Evolutionary conservation across 2,329 filamentous ascomycete genomes (phyloP), one percentile per base, ranked within the genome.

Genomic region (Lomentospora prolificans): DNA sequence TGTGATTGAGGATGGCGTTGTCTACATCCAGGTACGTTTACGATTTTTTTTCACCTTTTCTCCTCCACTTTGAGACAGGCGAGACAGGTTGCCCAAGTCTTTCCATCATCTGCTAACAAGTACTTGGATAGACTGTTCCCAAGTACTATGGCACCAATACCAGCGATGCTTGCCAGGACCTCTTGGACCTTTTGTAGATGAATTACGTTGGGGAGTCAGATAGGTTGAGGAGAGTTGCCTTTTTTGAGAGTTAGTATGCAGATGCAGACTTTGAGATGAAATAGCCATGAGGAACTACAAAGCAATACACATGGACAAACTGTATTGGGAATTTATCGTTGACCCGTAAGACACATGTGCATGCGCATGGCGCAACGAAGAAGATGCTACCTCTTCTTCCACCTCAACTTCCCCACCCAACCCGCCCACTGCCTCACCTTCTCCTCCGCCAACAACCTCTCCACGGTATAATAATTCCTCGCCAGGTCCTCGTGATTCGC

Each of bases 11-110:
- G 72, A 74, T 39, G 77, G 76, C 1, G 64, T 72, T 28, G 63
- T 80, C 22, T 77, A 75, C 57, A 62, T 82, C n/a, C 75, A 79
- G 70, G 50, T 24, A 22, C 33, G 50, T 52, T 39, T n/a, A n/a
- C n/a, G n/a, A n/a, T 28, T 5, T 51, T 19, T 41, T 6, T 72
- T 74, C n/a, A n/a, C n/a, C 44, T 27, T 14, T 3, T 25, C 7
- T n/a, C 36, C n/a, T 9, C n/a, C n/a, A 9, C 36, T 48, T 48
- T 33, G 30, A 33, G 30, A 33, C 7, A 33, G 30, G 30, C 6
- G 12, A 33, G 12, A 33, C n/a, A n/a, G n/a, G n/a, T n/a, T n/a
- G n/a, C n/a, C n/a, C n/a, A n/a, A n/a, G n/a, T n/a, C n/a, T n/a
- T 12, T 41, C n/a, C 9, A 41, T 4, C 36, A 5, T 6, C n/a